A percentile compares a stretch with the other conserved stretches of the same genome.
Evolutionary conservation across 768 basidiomycete species (phyloP).

Genomic region (Rhodotorula taiwanensis): DNA sequence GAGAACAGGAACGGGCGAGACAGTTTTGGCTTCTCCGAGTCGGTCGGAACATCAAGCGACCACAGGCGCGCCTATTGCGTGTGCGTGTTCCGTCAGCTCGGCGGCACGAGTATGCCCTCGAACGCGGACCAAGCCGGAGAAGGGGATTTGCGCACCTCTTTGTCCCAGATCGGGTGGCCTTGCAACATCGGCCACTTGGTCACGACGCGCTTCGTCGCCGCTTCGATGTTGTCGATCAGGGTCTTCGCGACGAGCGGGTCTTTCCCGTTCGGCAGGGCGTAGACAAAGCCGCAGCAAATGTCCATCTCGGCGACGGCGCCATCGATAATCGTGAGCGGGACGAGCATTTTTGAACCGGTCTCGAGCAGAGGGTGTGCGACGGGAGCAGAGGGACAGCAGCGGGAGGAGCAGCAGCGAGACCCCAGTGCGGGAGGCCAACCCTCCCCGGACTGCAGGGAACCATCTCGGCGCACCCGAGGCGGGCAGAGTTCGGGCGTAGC

Average conservation of each 20-base stretch:
- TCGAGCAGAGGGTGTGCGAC: too few species aligned
- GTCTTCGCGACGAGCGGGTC: not conserved
- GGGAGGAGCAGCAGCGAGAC: too few species aligned
- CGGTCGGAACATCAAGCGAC: constrained; percentile 3
- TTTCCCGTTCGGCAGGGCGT: not conserved
- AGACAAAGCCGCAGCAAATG: not conserved
- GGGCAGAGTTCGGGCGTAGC: too few species aligned
- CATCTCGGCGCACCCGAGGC: too few species aligned
- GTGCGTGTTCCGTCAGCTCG: too few species aligned
- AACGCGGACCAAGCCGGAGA: not conserved
- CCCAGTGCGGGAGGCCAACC: too few species aligned
- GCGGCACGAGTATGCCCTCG: too few species aligned
- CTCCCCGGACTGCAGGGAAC: too few species aligned
- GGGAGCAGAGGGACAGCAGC: too few species aligned
- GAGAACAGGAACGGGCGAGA: not conserved
- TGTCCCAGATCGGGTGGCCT: not conserved
- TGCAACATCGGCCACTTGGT: not conserved
- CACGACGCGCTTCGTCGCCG: not conserved
- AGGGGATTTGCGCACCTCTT: not conserved
- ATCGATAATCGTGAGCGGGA: not conserved
- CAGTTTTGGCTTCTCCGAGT: too few species aligned
- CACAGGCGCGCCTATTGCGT: not conserved
- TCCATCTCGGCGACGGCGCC: constrained; percentile 3
- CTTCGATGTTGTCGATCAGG: not conserved
- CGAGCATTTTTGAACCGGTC: not conserved